Conservation (phyloP, 208 protist species). For the Leishmania mexicana region DNA sequence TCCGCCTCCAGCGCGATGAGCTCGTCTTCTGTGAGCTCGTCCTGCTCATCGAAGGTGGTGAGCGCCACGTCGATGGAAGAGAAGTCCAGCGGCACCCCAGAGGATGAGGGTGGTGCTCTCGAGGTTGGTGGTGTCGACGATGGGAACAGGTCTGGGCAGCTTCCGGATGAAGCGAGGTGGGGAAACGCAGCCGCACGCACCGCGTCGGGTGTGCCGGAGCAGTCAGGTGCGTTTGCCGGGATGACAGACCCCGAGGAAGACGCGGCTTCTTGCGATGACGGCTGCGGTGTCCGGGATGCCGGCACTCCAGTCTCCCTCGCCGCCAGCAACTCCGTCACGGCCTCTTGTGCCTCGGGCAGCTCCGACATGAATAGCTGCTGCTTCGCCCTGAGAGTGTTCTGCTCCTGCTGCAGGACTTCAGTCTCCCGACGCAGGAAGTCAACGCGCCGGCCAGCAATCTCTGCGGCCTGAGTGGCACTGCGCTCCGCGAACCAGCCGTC, state of each 20-base stretch:
- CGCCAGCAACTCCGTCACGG: constrained; percentile 50
- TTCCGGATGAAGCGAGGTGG: not conserved
- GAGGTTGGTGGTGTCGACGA: not conserved
- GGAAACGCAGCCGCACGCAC: not conserved
- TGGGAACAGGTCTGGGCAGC: not conserved
- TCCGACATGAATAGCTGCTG: constrained; percentile 72
- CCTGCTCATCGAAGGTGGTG: constrained; percentile 71
- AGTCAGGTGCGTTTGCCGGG: not conserved
- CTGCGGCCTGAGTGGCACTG: constrained; percentile 73
- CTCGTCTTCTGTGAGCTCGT: constrained; percentile 84
- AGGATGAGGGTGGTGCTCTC: not conserved
- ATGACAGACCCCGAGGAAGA: not conserved
- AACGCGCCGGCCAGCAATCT: constrained; percentile 66
- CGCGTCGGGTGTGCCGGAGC: not conserved
- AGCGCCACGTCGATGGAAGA: constrained; percentile 33
- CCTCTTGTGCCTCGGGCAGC: constrained; percentile 59
- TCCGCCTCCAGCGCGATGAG: constrained; percentile 75
- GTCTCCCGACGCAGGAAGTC: constrained; percentile 78
- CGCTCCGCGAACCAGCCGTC: constrained; percentile 90
- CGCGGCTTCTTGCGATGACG: not conserved
- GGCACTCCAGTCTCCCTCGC: constrained; percentile 26
- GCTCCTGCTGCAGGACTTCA: constrained; percentile 65
- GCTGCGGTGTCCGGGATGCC: not conserved
- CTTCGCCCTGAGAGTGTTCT: constrained; percentile 38
- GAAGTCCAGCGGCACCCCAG: constrained; percentile 12